These are phyloP conservation scores for Meyerozyma smithsonii DNA, from an alignment of 1,139 yeast species.

Conservation along the genomic window DNA sequence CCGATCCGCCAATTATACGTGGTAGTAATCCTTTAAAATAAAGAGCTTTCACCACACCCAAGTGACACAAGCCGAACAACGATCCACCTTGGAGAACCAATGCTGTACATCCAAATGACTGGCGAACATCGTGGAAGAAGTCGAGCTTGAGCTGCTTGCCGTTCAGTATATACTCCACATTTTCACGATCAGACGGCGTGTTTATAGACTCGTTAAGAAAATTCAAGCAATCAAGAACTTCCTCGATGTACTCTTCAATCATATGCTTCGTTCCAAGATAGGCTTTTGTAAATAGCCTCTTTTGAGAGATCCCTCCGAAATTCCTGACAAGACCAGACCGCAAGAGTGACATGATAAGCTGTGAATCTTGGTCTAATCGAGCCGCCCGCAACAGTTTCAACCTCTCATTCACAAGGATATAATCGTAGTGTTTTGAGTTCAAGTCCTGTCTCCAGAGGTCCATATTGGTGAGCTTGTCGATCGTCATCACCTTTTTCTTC, in stretches of 20 bases:
- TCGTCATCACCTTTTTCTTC: constrained; percentile 52
- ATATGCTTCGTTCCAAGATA: constrained; percentile 83
- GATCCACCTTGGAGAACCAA: constrained; percentile 91
- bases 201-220: constrained; percentile 41
- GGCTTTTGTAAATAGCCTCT: constrained; percentile 72
- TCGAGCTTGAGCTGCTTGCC: constrained; percentile 65
- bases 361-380: constrained; percentile 53
- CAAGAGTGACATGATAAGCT: constrained; percentile 59
- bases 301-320: constrained; percentile 86
- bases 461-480: constrained; percentile 64
- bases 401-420: constrained; percentile 72
- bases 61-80: constrained; percentile 84
- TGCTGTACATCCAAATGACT: constrained; percentile 88
- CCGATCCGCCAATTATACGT: constrained; percentile 84
- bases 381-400: constrained; percentile 61
- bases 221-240: constrained; percentile 67
- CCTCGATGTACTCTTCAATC: constrained; percentile 81
- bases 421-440: constrained; percentile 78
- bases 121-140: constrained; percentile 86
- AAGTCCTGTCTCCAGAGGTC: constrained; percentile 86
- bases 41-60: constrained; percentile 85
- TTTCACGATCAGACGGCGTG: constrained; percentile 19
- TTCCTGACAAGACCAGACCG: constrained; percentile 83
- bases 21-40: constrained; percentile 74
- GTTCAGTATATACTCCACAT: constrained; percentile 38